Evolutionary conservation across 2,329 filamentous ascomycete species (phyloP), one percentile per base, ranked within the genome.

Genomic region (Colletotrichum brevisporum): DNA sequence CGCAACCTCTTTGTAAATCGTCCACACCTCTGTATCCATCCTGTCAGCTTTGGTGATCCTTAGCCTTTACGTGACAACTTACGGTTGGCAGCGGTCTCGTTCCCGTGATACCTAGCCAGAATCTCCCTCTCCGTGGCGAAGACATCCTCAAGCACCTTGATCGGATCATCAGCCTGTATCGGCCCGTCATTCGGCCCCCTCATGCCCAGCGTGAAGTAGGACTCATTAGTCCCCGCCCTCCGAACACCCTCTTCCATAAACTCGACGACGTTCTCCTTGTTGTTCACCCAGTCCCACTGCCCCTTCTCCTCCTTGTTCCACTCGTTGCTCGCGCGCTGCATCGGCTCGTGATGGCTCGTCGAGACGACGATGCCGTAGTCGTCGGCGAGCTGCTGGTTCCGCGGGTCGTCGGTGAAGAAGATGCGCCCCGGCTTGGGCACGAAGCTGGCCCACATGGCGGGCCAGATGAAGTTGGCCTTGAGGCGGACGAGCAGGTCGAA

Each of bases 381-480:
- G 73, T 93, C 89, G 0, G 90, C 91, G 13, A 91, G 82, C 2
- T 88, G 86, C 73, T 91, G 89, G 72, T 88, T 92, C 31, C 84
- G 83, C 5, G 86, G 82, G 74, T 93, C 91, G 71, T 93, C 91
- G 1, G 91, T 85, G 74, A 89, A 86, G 76, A 92, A 92, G 85
- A 91, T 91, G 67, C 85, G 85, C 13, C 84, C 86, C 90, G 90
- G 93, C n/a, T 55, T 56, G 1, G 67, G 67, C 76, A 86, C 83
- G 1, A 62, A 70, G 36, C 57, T 66, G 1, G 41, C 67, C 67
- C 67, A 70, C 67, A 70, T 70, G 6, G 90, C 86, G 1, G 90
- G 91, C 91, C 91, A 93, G 61, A 93, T 81, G 74, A 92, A 92
- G 77, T 93, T 93, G 16, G 90, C 91, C 59, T 87, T 85, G 48